Evolutionary conservation across 208 protist genomes (phyloP), one percentile per base, ranked within the genome.

Genomic region (Crithidia bombi): DNA sequence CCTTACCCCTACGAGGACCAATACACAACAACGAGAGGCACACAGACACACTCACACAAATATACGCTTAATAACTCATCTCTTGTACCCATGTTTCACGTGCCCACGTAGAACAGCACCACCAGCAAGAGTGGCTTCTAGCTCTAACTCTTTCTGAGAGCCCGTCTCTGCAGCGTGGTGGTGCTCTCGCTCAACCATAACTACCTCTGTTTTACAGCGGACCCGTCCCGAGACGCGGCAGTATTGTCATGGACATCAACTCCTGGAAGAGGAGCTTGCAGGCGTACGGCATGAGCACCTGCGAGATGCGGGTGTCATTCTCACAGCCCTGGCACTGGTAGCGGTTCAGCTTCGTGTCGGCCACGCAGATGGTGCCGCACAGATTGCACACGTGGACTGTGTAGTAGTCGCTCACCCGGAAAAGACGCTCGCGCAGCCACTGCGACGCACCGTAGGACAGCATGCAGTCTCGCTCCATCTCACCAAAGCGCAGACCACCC

Each of bases 401-500:
- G 85, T 98, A 99, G 17, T 92, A 82, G 87, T 99, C 99, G 26
- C 92, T 98, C 17, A 89, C 93, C 25, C 98, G 74, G 88, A 99
- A 98, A 11, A 99, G 88, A 9, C 99, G 84, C 86, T 99, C 98
- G 35, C 97, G 91, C 19, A 99, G 82, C 36, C 99, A 92, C 69
- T 92, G 83, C 43, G 90, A 86, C 12, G 98, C 89, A 50, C 98
- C 98, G 81, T 99, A 98, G 32, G 92, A 92, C 46, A 98, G 87
- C 76, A 99, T 94, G 87, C 99, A 99, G 89, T 99, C 99, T 38
- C 98, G 84, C 80, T 99, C 99, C 99, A 99, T 99, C 88, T 99
- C 99, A 35, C 99, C 99, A n/a, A 99, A 85, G 55, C 99, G 91
- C 55, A 99, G 87, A 21, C 99, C 99, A 68, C 99, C 99, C 52